Evolutionary conservation across 768 basidiomycete genomes (phyloP).

Genomic region (Boletus speciosus): DNA sequence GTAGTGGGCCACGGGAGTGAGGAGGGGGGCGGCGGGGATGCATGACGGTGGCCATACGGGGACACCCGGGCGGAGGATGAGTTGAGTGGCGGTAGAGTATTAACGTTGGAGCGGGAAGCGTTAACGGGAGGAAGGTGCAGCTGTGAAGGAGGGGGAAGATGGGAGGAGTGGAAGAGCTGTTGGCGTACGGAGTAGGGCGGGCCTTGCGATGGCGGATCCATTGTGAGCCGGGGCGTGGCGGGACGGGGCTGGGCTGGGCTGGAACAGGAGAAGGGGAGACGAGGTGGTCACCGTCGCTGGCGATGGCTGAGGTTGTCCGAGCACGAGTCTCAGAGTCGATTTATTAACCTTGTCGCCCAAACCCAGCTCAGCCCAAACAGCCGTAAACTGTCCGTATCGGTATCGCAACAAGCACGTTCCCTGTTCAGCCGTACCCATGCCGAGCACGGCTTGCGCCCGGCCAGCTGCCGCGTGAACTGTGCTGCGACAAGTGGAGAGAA

Average conservation of each 20-base stretch:
- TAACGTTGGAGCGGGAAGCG: conserved; percentile 33
- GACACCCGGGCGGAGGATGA: conserved; percentile 26
- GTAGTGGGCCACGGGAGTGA: conserved; percentile 24
- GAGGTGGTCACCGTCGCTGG: not conserved
- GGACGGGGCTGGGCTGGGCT: conserved; percentile 10
- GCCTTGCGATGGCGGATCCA: conserved; percentile 31
- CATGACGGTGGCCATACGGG: conserved; percentile 25
- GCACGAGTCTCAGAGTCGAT: conserved; percentile 18
- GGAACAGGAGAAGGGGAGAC: not conserved
- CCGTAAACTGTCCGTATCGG: conserved; percentile 19
- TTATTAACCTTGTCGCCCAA: conserved; percentile 24
- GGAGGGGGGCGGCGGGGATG: conserved; percentile 27
- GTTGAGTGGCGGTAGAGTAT: conserved; percentile 42
- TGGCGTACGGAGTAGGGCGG: conserved; percentile 29
- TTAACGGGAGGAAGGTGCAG: conserved; percentile 37
- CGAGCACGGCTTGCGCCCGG: not conserved
- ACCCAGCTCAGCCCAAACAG: conserved; percentile 25
- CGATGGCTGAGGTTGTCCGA: conserved; percentile 9
- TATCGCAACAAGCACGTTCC: not conserved
- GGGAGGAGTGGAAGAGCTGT: conserved; percentile 40
- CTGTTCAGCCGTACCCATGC: not conserved
- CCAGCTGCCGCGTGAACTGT: not conserved
- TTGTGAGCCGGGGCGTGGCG: conserved; percentile 2
- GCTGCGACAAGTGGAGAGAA: not conserved
- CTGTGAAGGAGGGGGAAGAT: conserved; percentile 43